phyloP scores from a whole-genome alignment of 176 grass and related monocot genomes.

The Urochloa ruziziensis region DNA sequence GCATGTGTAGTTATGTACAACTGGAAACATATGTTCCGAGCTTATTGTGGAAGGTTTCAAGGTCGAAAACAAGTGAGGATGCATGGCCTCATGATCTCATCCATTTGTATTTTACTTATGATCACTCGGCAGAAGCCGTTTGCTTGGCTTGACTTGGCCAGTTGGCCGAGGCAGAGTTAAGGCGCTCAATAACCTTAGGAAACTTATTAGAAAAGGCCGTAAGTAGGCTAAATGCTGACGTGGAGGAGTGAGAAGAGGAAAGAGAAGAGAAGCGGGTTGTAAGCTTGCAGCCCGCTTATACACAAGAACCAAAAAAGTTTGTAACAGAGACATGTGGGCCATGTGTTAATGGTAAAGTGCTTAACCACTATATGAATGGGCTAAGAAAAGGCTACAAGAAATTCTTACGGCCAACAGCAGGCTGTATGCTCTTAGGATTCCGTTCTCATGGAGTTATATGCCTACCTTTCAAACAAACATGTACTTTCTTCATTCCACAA shows the following conservation, averaged over 20 bases:
- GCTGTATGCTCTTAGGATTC: background rate
- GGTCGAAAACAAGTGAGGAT: background rate
- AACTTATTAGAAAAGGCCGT: too few relatives aligned
- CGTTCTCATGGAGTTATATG: background rate
- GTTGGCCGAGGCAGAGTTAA: background rate
- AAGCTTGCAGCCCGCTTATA: too few relatives aligned
- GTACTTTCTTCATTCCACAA: too few relatives aligned
- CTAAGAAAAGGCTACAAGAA: too few relatives aligned
- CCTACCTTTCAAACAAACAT: background rate
- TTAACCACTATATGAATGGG: too few relatives aligned
- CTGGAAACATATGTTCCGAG: background rate
- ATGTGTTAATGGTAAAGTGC: too few relatives aligned
- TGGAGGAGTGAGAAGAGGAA: too few relatives aligned
- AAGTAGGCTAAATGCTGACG: too few relatives aligned
- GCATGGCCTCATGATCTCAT: background rate
- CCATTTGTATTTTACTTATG: background rate
- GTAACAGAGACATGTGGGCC: too few relatives aligned
- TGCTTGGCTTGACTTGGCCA: background rate
- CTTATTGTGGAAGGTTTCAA: background rate
- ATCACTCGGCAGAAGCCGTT: background rate
- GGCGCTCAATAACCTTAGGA: background rate
- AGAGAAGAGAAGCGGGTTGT: too few relatives aligned
- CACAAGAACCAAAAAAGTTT: too few relatives aligned
- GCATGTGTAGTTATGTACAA: background rate
- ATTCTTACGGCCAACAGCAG: too few relatives aligned